Evolutionary conservation across 192 early-diverging fungal species (phyloP).

Genomic region (Anaeromyces robustus): DNA sequence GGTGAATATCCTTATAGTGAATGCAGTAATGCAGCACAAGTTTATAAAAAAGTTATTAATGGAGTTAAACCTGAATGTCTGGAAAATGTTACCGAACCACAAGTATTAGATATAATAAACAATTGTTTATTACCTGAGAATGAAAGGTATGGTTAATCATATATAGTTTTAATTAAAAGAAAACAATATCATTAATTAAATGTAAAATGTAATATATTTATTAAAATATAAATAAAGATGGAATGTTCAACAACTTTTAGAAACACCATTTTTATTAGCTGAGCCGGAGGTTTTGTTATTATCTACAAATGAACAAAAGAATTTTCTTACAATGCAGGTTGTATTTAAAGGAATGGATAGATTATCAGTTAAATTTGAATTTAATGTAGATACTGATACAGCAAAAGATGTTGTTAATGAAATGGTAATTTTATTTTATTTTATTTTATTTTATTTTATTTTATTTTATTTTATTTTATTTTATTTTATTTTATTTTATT

Average conservation of each 20-base stretch:
- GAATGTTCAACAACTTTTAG: conserved; percentile 52
- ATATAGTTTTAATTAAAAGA: no score
- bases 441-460: no score
- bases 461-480: no score
- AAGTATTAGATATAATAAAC: conserved; percentile 46
- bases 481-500: no score
- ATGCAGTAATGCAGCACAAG: conserved; percentile 41
- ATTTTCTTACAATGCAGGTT: conserved; percentile 51
- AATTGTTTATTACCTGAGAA: conserved; percentile 47
- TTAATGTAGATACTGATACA: conserved; percentile 62
- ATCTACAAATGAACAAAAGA: conserved; percentile 36
- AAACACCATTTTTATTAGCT: conserved; percentile 50
- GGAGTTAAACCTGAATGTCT: conserved; percentile 59
- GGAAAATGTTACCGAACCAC: conserved; percentile 38
- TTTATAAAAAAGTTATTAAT: conserved; percentile 11
- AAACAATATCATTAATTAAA: no score
- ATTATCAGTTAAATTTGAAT: conserved; percentile 70
- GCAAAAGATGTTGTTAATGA: conserved; percentile 65
- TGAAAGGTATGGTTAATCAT: conserved; percentile 29
- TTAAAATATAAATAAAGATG: conserved; percentile 14
- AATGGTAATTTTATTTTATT: conserved; percentile 51
- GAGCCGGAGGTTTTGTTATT: conserved; percentile 61
- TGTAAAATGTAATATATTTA: not conserved
- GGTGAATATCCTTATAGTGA: conserved; percentile 77
- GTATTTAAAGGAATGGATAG: conserved; percentile 62